These are phyloP conservation scores for Heimioporus retisporus DNA, from an alignment of 1,284 basidiomycete genomes.

Conservation along the genomic window DNA sequence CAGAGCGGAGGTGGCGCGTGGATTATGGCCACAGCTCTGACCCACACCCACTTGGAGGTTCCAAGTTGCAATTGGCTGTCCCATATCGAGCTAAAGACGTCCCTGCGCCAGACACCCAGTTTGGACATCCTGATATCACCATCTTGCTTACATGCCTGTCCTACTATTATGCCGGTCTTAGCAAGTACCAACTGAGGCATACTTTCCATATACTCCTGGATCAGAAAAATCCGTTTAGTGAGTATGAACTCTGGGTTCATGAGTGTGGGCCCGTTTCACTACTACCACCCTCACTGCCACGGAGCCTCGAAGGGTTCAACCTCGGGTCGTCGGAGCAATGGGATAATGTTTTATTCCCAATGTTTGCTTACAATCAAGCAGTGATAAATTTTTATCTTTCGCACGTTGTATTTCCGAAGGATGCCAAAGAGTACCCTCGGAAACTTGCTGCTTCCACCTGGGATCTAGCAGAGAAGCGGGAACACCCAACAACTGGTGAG, in stretches of 20 bases:
- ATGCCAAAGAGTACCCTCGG: conserved; percentile 54
- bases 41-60: too few relatives aligned
- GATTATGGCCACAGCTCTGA: conserved; percentile 53
- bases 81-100: background rate
- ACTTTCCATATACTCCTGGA: conserved; percentile 52
- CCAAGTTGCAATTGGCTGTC: background rate
- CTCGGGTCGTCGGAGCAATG: conserved; percentile 49
- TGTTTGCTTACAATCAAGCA: conserved; percentile 48
- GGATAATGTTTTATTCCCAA: conserved; percentile 39
- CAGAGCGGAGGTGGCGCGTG: conserved; percentile 57
- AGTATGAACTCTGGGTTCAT: conserved; percentile 46
- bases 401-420: conserved; percentile 19
- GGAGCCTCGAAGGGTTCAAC: conserved; percentile 25
- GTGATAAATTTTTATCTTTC: conserved; percentile 60
- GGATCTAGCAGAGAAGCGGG: conserved; percentile 54
- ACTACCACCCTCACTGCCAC: background rate
- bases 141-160: background rate
- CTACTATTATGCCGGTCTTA: conserved; percentile 56
- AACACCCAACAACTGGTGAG: conserved; percentile 18
- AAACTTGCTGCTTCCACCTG: conserved; percentile 59
- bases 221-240: conserved; percentile 46
- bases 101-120: background rate
- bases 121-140: background rate
- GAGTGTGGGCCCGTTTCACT: conserved; percentile 48
- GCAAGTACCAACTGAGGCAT: conserved; percentile 44